A percentile compares a stretch with the other conserved stretches of the same genome.
These are phyloP conservation scores for Cordyceps militaris DNA, from an alignment of 2,329 filamentous ascomycete genomes.

Conservation along the genomic window DNA sequence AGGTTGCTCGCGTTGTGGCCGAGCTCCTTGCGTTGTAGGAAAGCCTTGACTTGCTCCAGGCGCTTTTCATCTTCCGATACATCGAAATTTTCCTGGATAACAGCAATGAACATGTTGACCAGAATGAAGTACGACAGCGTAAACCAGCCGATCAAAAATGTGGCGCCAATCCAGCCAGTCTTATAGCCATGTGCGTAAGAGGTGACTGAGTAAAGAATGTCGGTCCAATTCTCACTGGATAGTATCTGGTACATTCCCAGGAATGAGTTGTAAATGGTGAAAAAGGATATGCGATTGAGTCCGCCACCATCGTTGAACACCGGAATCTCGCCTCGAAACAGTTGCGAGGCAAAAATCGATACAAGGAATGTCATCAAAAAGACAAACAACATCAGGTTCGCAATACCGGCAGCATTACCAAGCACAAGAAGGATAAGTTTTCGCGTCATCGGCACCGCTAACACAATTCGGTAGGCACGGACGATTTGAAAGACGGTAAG, in stretches of 20 bases:
- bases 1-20: conserved; percentile 67
- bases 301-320: conserved; percentile 53
- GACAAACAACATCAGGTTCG: conserved; percentile 92
- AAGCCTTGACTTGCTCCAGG: conserved; percentile 90
- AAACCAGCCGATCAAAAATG: conserved; percentile 92
- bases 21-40: conserved; percentile 84
- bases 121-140: conserved; percentile 92
- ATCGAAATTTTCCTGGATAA: conserved; percentile 99
- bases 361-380: conserved; percentile 92
- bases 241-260: conserved; percentile 96
- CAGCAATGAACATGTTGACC: conserved; percentile 99
- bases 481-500: conserved; percentile 90
- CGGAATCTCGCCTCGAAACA: conserved; percentile 83
- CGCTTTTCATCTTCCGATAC: conserved; percentile 98
- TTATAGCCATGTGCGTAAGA: conserved; percentile 54
- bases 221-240: conserved; percentile 94
- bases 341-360: conserved; percentile 85
- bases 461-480: conserved; percentile 82
- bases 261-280: conserved; percentile 90
- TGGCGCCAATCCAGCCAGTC: conserved; percentile 87
- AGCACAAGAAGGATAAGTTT: conserved; percentile 83
- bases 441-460: conserved; percentile 80
- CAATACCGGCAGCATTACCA: conserved; percentile 84
- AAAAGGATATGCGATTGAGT: conserved; percentile 67
- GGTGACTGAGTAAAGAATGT: conserved; percentile 76